phyloP scores from a whole-genome alignment of 495 filamentous ascomycete species.

The Filosporella fistucella region DNA sequence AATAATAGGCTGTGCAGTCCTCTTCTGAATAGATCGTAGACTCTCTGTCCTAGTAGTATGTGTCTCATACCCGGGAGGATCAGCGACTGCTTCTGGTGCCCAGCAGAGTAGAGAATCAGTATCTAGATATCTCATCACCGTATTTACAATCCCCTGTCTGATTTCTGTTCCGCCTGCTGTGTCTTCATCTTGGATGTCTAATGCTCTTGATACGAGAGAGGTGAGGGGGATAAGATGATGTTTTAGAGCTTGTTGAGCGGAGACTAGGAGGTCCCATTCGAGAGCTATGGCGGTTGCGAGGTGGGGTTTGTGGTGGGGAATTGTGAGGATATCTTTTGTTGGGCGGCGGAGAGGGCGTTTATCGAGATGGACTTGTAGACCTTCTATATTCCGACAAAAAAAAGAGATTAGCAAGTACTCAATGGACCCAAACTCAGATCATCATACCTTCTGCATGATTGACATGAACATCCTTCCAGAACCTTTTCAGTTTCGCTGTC shows the following conservation, averaged over 20 bases:
- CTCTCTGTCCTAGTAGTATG: conserved; percentile 32
- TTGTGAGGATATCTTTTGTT: conserved; percentile 60
- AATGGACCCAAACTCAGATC: too few species aligned
- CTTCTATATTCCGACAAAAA: conserved; percentile 34
- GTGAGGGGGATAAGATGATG: conserved; percentile 89
- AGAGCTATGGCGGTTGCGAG: conserved; percentile 83
- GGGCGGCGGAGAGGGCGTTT: conserved; percentile 72
- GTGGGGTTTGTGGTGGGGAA: conserved; percentile 71
- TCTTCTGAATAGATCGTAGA: conserved; percentile 69
- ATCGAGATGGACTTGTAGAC: conserved; percentile 76
- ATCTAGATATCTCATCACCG: conserved; percentile 77
- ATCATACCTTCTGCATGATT: conserved; percentile 44
- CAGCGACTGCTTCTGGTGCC: conserved; percentile 57
- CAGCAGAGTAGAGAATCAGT: conserved; percentile 95
- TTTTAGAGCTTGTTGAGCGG: conserved; percentile 70
- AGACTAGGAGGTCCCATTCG: conserved; percentile 86
- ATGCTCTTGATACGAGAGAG: conserved; percentile 70
- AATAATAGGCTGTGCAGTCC: conserved; percentile 61
- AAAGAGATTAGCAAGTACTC: not conserved
- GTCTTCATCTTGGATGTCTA: conserved; percentile 70
- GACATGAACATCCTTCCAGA: conserved; percentile 80
- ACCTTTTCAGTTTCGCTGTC: conserved; percentile 57
- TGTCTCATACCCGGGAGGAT: conserved; percentile 24
- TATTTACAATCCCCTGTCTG: conserved; percentile 56
- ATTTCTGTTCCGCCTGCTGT: conserved; percentile 26